Evolutionary conservation across 257 asterid genomes (phyloP), one percentile per base, ranked within the genome.

Genomic region (Gentiana straminea): DNA sequence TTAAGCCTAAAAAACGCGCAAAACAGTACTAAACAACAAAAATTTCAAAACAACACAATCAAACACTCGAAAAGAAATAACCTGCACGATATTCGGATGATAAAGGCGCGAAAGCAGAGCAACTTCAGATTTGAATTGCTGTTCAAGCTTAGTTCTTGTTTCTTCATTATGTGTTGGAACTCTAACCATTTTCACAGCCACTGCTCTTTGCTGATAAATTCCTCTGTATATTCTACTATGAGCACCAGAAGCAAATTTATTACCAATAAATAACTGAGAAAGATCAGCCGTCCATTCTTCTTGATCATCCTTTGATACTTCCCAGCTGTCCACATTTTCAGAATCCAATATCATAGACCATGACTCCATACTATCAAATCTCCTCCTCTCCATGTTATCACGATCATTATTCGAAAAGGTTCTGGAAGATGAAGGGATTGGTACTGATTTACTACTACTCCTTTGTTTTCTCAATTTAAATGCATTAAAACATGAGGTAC

Each of bases 291-390:
- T 69, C 78, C 73, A 74, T 53, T 74, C 80, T 60, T 70, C 76
- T 33, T 55, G 72, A 12, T 86, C 90, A 49, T 81, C 86, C 67
- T 75, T 77, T 0, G 84, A 67, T 3, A 75, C 81, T 32, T 85
- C 98, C 97, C 97, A 83, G 0, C 75, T 83, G 58, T 92, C 98
- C 13, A 81, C 70, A 65, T 86, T 86, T 63, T 84, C 98, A 3
- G 96, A 84, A 10, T 91, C 98, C 63, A 92, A 57, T 47, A 92
- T 85, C 99, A 88, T 88, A 15, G 97, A 88, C 99, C 99, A 92
- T 32, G 99, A 92, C 45, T 92, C 97, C 51, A 88, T 53, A 68
- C 98, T 92, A 73, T 92, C 98, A 68, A 85, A 79, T 55, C 97
- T 77, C 75, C 74, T 92, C 75, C 82, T 73, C 50, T 88, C 97